Percentiles rank a stretch among this genome's conserved stretches.
Evolutionary conservation across 2,329 filamentous ascomycete species (phyloP).

Genomic region (Hymenotorrendiella dingleyae): DNA sequence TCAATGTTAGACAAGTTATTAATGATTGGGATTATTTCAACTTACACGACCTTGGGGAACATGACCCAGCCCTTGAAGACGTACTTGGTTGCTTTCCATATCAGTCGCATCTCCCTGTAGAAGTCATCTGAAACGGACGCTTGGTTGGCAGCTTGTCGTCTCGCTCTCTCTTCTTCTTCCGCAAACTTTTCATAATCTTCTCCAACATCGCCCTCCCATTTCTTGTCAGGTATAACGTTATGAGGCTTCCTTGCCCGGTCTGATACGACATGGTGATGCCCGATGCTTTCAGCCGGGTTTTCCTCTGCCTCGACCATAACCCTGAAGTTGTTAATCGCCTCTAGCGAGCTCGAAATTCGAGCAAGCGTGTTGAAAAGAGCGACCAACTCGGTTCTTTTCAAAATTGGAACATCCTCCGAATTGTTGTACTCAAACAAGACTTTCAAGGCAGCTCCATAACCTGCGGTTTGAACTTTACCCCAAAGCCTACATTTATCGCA

Average conservation of each 20-base stretch:
- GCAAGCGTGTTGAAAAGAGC: constrained; percentile 92
- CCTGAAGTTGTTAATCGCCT: constrained; percentile 67
- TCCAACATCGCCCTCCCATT: constrained; percentile 32
- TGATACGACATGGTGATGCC: constrained; percentile 20
- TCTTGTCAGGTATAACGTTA: constrained; percentile 31
- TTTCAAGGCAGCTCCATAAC: constrained; percentile 91
- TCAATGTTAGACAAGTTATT: constrained; percentile 13
- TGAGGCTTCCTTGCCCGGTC: constrained; percentile 36
- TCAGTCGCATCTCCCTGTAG: constrained; percentile 54
- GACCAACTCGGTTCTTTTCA: constrained; percentile 88
- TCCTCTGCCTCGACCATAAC: constrained; percentile 41
- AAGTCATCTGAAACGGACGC: constrained; percentile 52
- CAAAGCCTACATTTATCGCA: constrained; percentile 98
- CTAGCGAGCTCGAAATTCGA: constrained; percentile 74
- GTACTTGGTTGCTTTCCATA: constrained; percentile 57
- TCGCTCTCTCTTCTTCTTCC: constrained; percentile 22
- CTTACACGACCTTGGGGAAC: constrained; percentile 66
- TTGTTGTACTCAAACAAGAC: constrained; percentile 81
- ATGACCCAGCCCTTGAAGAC: constrained; percentile 66
- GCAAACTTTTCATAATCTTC: constrained; percentile 37
- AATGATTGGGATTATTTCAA: constrained; percentile 23
- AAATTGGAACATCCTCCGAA: constrained; percentile 55
- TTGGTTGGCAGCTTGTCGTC: constrained; percentile 25
- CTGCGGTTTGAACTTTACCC: constrained; percentile 94
- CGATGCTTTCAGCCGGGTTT: constrained; percentile 22